A percentile compares a stretch with the other conserved stretches of the same genome.
These are phyloP conservation scores for Aspergillus sp. DNA, from an alignment of 2,329 filamentous ascomycete genomes.

Conservation along the genomic window DNA sequence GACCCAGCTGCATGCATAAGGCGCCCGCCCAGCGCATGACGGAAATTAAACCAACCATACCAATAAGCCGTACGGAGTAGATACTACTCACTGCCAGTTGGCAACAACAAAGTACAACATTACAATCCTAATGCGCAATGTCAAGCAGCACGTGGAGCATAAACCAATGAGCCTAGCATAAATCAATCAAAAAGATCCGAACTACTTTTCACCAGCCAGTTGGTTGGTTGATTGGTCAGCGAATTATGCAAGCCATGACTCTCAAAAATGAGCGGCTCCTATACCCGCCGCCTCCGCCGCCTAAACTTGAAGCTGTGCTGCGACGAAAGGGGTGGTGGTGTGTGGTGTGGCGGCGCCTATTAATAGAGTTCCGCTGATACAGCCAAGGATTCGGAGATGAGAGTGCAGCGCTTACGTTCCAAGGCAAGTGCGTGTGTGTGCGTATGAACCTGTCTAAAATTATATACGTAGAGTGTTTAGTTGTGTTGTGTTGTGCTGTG, in stretches of 20 bases:
- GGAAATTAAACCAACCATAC: neutral
- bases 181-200: neutral
- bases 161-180: neutral
- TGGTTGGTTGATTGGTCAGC: too few relatives aligned
- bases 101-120: neutral
- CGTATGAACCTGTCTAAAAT: neutral
- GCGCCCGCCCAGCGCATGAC: neutral
- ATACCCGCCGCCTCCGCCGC: neutral
- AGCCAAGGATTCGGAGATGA: neutral
- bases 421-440: neutral
- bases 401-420: neutral
- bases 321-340: neutral
- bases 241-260: neutral
- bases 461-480: neutral
- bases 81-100: neutral
- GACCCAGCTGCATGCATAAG: neutral
- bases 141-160: neutral
- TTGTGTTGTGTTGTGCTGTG: neutral
- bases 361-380: neutral
- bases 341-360: neutral
- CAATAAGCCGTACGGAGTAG: neutral
- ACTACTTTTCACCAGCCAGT: too few relatives aligned
- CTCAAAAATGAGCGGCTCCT: neutral
- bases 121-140: neutral
- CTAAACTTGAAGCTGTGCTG: neutral